These are phyloP conservation scores for Aspergillus ibericus DNA, from an alignment of 2,329 filamentous ascomycete species.

Conservation along the genomic window DNA sequence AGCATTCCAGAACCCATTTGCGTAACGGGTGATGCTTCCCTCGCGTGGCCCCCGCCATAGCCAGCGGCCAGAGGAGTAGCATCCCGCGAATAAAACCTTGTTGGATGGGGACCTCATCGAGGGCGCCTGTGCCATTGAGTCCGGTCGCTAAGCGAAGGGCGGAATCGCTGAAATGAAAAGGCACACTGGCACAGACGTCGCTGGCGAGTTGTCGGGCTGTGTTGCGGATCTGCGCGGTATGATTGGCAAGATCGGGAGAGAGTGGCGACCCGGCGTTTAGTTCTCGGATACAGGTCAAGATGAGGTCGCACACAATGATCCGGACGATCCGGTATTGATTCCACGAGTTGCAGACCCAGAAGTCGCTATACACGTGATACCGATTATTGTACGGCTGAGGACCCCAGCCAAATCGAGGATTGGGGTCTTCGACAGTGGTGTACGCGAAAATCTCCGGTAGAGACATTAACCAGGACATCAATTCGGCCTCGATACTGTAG, in stretches of 20 bases:
- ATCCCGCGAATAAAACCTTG: slow-evolving; percentile 35
- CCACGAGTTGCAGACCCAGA: slow-evolving; percentile 58
- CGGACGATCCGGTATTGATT: slow-evolving; percentile 61
- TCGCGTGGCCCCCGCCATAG: slow-evolving; percentile 36
- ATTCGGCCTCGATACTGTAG: slow-evolving; percentile 34
- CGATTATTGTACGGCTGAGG: slow-evolving; percentile 47
- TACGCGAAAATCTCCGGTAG: slow-evolving; percentile 32
- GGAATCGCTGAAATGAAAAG: slow-evolving; percentile 35
- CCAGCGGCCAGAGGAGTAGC: slow-evolving; percentile 41
- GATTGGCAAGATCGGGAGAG: slow-evolving; percentile 32
- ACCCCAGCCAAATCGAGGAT: slow-evolving; percentile 36
- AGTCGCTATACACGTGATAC: slow-evolving; percentile 58
- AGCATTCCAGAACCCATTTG: slow-evolving; percentile 33
- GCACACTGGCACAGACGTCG: slow-evolving; percentile 41
- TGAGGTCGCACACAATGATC: slow-evolving; percentile 54
- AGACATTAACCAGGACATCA: slow-evolving; percentile 33
- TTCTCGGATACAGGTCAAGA: slow-evolving; percentile 37
- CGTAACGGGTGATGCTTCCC: slow-evolving; percentile 26
- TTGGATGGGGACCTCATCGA: slow-evolving; percentile 17
- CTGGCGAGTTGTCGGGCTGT: slow-evolving; percentile 30
- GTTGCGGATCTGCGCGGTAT: slow-evolving; percentile 30
- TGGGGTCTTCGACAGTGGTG: slow-evolving; percentile 27
- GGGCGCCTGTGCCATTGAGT: not conserved
- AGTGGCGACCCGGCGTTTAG: slow-evolving; percentile 25
- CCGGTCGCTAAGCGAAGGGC: not conserved